Percentiles rank a stretch among this genome's conserved stretches.
Conservation (phyloP, 331 rosid genomes). For the Rhamnella rubrinervis region DNA sequence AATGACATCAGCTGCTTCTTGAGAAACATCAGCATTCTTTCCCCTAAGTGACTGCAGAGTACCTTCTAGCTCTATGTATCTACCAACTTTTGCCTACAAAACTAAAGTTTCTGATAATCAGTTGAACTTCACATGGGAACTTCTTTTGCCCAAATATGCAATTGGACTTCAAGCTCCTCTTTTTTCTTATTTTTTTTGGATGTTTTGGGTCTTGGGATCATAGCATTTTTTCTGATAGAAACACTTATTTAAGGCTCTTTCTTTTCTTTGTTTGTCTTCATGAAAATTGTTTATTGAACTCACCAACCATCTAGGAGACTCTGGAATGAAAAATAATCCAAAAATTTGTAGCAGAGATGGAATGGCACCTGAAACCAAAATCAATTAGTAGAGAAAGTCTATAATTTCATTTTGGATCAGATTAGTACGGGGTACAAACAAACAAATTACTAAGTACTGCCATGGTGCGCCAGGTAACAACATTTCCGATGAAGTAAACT, state of each 20-base stretch:
- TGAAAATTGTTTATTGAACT: not conserved
- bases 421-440: not conserved
- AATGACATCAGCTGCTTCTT: conserved; percentile 65
- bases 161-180: no score
- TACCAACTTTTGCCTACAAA: conserved; percentile 58
- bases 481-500: conserved; percentile 4
- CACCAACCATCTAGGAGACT: conserved; percentile 58
- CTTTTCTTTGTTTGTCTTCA: not conserved
- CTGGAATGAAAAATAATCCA: conserved; percentile 45
- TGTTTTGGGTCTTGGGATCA: not conserved
- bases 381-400: not conserved
- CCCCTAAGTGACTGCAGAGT: conserved; percentile 63
- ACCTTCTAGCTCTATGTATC: conserved; percentile 46
- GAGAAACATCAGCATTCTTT: conserved; percentile 46
- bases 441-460: conserved; percentile 8
- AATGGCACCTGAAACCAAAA: conserved; percentile 27
- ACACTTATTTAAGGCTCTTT: not conserved
- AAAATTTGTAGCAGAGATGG: conserved; percentile 33
- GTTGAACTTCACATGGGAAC: not conserved
- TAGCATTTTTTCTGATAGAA: not conserved
- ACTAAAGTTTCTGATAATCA: not conserved
- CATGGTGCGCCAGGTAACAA: conserved; percentile 18
- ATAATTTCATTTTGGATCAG: not conserved
- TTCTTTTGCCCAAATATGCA: not conserved
- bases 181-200: no score